Evolutionary conservation across 2,329 filamentous ascomycete species (phyloP), one percentile per base, ranked within the genome.

Genomic region (Xylariaceae sp.): DNA sequence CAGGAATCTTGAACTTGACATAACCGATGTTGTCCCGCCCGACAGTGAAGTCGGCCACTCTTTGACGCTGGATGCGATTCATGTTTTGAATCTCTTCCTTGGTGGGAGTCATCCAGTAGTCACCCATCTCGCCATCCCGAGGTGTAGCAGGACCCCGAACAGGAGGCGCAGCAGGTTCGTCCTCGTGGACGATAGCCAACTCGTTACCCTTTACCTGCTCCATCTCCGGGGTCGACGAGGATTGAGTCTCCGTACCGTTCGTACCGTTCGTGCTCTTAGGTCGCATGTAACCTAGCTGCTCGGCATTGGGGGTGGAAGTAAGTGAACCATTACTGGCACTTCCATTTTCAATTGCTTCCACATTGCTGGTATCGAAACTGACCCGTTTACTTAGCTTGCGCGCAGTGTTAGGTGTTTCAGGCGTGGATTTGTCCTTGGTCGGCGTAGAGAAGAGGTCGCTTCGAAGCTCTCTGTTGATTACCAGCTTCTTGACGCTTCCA

Each of bases 401-500:
- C 31, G 70, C 65, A 54, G 73, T 66, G 54, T 76, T 68, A 42
- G 66, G 50, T 39, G 68, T 60, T 12, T 77, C 77, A 17, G 65
- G 59, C 2, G 63, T 54, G 14, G 68, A 61, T 59, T 74, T 77
- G 33, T 78, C 75, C 63, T 77, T 82, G 47, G 72, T 76, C 0
- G 82, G 81, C 1, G 81, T 81, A 2, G 76, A 78, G 64, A 86
- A 87, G 14, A 85, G 74, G 60, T 89, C 86, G 50, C 80, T 90
- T 47, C 89, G 82, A 65, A 99, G 77, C 58, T 86, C 87, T 55
- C 90, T 86, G 70, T 96, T 95, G 66, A 99, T 96, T 46, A 91
- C 87, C 49, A 99, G 80, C 68, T 90, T 91, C 74, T 96, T 96
- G 59, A 96, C 82, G 64, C 81, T 89, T 40, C 78, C 79, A 64